Base-by-base conservation (phyloP, 2,329 filamentous ascomycete genomes). In the Stenocarpella maydis region DNA sequence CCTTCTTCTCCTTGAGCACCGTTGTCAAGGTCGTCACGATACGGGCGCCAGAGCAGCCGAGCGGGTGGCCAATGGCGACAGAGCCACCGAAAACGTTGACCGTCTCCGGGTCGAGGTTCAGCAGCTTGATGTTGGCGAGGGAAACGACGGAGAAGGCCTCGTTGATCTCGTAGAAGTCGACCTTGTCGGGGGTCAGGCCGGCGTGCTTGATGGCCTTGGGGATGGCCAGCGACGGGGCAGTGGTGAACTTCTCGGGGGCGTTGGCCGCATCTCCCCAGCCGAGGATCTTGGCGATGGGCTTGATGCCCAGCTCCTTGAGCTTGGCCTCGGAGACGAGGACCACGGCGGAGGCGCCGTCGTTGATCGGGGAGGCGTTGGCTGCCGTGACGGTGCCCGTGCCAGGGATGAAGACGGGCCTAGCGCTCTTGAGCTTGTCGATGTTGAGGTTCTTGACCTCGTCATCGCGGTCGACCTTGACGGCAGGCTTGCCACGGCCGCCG, bases 131-230 rank as follows among this genome's bases (percentile, higher is more conserved):
- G 86, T 99, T 99, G 74, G 96, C 95, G 65, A 99, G 88, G 47
- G 96, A 94, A 73, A 99, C 96, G 61, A 97, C 96, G 72, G 93
- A 96, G 86, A 99, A 99, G 50, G 96, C 96, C 86, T 99, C 96
- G 86, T 99, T 99, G 87, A 99, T 98, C 87, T 99, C 96, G 81
- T 96, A 99, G 75, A 90, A 96, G 77, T 98, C 95, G 69, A 99
- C 87, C 70, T 93, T 87, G 73, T 91, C 89, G 75, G 90, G 87
- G 69, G 89, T 88, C 72, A 99, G 84, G 72, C 93, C 92, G 71
- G 96, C 96, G 83, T 99, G 95, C 87, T 95, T 94, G 78, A 99
- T 89, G 69, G 96, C 96, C 87, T 98, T 99, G 80, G 96, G 96
- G 76, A 99, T 97, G 74, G 96, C 96, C 68, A 98, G 88, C 24